A percentile compares a stretch with the other conserved stretches of the same genome.
Evolutionary conservation across 768 basidiomycete species (phyloP).

Genomic region (Podaxis sp.): DNA sequence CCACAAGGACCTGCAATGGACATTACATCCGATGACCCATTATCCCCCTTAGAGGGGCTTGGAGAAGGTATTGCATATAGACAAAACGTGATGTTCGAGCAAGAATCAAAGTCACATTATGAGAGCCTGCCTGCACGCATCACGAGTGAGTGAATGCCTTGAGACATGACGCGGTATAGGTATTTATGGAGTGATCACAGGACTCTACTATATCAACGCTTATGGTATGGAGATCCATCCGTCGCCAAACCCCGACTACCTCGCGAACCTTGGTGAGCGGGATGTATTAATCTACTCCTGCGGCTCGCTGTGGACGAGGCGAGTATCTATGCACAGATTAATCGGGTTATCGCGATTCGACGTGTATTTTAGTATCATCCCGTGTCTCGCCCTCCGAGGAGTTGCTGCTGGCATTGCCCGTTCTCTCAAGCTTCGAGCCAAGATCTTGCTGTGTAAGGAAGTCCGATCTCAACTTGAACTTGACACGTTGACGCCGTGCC

Average conservation of each 20-base stretch:
- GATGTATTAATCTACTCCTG: constrained; percentile 86
- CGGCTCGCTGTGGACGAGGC: constrained; percentile 95
- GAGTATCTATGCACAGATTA: constrained; percentile 11
- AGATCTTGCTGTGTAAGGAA: constrained; percentile 76
- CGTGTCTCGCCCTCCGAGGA: constrained; percentile 82
- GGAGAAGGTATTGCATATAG: constrained; percentile 40
- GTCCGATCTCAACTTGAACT: not conserved
- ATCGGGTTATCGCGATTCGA: not conserved
- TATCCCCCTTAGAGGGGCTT: constrained; percentile 52
- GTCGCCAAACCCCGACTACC: constrained; percentile 76
- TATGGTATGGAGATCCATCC: constrained; percentile 94
- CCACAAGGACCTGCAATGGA: constrained; percentile 18
- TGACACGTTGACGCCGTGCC: constrained; percentile 3
- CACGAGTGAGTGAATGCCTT: constrained; percentile 40
- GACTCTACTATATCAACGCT: constrained; percentile 84
- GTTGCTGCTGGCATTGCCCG: constrained; percentile 74
- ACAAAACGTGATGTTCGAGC: constrained; percentile 66
- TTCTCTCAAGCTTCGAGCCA: constrained; percentile 67
- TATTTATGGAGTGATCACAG: constrained; percentile 27
- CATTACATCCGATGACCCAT: constrained; percentile 27
- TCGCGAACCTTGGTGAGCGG: constrained; percentile 54
- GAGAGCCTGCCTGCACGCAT: constrained; percentile 60
- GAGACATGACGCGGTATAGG: not conserved
- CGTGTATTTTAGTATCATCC: constrained; percentile 63
- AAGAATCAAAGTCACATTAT: constrained; percentile 46